phyloP scores from a whole-genome alignment of 768 basidiomycete genomes.

The Tulasnella sp. region DNA sequence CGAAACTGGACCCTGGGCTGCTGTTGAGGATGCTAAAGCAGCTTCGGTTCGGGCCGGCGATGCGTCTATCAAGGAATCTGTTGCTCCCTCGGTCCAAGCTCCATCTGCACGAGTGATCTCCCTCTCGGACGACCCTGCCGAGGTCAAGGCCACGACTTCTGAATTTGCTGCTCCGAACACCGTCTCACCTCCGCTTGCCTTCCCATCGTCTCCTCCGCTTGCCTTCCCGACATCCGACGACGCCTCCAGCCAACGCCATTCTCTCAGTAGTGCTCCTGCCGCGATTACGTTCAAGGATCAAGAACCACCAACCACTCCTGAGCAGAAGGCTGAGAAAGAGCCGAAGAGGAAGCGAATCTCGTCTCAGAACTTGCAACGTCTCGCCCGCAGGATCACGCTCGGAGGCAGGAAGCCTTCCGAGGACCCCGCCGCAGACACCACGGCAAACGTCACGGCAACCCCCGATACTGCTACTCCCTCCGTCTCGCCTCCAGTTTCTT shows the following conservation, averaged over 20 bases:
- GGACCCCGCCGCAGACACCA: background rate
- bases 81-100: background rate
- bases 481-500: background rate
- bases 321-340: constrained; percentile 46
- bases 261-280: constrained; percentile 1
- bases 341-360: constrained; percentile 73
- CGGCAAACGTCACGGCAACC: background rate
- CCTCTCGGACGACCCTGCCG: background rate
- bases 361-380: constrained; percentile 71
- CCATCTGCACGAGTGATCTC: background rate
- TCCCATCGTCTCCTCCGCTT: constrained; percentile 7
- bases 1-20: constrained; percentile 6
- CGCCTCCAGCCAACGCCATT: constrained; percentile 21
- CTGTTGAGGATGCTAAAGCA: constrained; percentile 24
- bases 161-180: background rate
- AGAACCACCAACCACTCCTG: constrained; percentile 1
- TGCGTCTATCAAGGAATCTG: constrained; percentile 16
- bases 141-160: background rate
- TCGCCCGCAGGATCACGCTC: constrained; percentile 67
- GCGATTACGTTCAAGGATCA: constrained; percentile 7
- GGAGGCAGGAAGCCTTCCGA: constrained; percentile 31
- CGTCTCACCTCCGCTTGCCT: background rate
- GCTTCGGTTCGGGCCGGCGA: background rate
- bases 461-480: background rate
- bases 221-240: constrained; percentile 27